Conservation (phyloP, 208 protist species). For the Vickermania spadyakhi region DNA sequence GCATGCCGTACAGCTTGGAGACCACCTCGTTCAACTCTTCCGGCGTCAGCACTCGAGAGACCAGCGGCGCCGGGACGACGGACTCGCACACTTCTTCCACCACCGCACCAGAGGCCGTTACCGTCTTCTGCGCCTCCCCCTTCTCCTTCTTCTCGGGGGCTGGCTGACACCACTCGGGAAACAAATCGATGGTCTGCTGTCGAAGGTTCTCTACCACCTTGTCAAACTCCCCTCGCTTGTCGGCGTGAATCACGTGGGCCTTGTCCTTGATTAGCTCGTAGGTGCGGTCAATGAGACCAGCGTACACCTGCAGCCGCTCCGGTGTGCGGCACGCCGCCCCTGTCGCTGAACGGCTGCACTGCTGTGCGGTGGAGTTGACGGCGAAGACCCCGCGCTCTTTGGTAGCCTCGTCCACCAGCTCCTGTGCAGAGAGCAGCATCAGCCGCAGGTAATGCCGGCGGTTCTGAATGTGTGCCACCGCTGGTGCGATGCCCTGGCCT, state of each 20-base stretch:
- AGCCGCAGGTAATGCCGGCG: conserved; percentile 57
- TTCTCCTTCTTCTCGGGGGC: conserved; percentile 14
- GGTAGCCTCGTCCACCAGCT: conserved; percentile 25
- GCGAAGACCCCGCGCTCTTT: not conserved
- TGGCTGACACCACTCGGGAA: conserved; percentile 32
- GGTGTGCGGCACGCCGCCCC: not conserved
- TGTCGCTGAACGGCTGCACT: not conserved
- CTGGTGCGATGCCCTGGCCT: conserved; percentile 11
- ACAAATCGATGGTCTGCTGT: conserved; percentile 26
- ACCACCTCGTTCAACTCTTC: conserved; percentile 19
- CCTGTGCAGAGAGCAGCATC: conserved; percentile 53
- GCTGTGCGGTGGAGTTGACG: not conserved
- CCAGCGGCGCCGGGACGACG: not conserved
- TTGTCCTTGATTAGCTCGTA: conserved; percentile 35
- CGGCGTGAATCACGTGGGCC: conserved; percentile 10
- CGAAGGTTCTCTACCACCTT: conserved; percentile 17
- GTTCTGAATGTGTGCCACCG: conserved; percentile 54
- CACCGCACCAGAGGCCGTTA: conserved; percentile 3
- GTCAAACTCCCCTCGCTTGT: conserved; percentile 28
- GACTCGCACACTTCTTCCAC: not conserved
- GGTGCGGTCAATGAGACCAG: conserved; percentile 15
- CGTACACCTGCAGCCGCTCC: conserved; percentile 11
- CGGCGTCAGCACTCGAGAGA: not conserved
- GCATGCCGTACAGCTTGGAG: conserved; percentile 22
- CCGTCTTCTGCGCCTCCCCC: not conserved